These are phyloP conservation scores for Metschnikowia gelsemii DNA, from an alignment of 805 yeast species.

Conservation along the genomic window DNA sequence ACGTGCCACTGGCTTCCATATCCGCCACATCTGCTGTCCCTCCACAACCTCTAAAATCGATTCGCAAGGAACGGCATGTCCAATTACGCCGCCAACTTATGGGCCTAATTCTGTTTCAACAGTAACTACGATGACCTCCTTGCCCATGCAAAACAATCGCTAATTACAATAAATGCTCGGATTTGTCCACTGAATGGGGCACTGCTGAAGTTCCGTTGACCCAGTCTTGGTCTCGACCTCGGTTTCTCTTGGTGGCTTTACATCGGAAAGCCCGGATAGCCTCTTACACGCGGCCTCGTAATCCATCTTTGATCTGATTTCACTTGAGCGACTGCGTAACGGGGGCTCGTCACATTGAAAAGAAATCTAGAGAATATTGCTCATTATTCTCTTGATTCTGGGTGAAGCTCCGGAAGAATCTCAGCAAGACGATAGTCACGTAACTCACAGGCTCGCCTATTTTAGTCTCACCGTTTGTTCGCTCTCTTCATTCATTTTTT, in stretches of 20 bases:
- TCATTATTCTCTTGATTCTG: too few relatives aligned
- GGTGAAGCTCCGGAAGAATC: too few relatives aligned
- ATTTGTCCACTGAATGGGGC: slow-evolving; percentile 33
- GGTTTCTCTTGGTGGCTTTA: slow-evolving; percentile 32
- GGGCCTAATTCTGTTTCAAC: slow-evolving; percentile 65
- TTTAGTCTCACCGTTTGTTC: too few relatives aligned
- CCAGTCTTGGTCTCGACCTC: slow-evolving; percentile 37
- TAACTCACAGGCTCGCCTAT: too few relatives aligned
- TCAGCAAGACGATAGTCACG: too few relatives aligned
- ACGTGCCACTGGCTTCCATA: slow-evolving; percentile 48
- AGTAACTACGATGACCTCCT: slow-evolving; percentile 79
- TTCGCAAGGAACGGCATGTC: slow-evolving; percentile 69
- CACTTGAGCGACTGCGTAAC: too few relatives aligned
- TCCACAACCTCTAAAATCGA: slow-evolving; percentile 88
- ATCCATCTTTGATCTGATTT: slow-evolving; percentile 9
- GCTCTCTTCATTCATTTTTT: too few relatives aligned
- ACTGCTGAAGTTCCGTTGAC: slow-evolving; percentile 38
- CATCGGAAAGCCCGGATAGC: slow-evolving; percentile 13
- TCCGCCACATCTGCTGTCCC: slow-evolving; percentile 55
- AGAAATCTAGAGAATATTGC: too few relatives aligned
- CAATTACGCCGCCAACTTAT: slow-evolving; percentile 50
- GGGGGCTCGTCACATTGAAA: too few relatives aligned
- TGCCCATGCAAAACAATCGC: slow-evolving; percentile 79
- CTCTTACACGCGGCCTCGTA: slow-evolving; percentile 9
- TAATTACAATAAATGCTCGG: slow-evolving; percentile 32